These are phyloP conservation scores for Rhynchosporium secalis DNA, from an alignment of 2,329 filamentous ascomycete genomes.

Conservation along the genomic window DNA sequence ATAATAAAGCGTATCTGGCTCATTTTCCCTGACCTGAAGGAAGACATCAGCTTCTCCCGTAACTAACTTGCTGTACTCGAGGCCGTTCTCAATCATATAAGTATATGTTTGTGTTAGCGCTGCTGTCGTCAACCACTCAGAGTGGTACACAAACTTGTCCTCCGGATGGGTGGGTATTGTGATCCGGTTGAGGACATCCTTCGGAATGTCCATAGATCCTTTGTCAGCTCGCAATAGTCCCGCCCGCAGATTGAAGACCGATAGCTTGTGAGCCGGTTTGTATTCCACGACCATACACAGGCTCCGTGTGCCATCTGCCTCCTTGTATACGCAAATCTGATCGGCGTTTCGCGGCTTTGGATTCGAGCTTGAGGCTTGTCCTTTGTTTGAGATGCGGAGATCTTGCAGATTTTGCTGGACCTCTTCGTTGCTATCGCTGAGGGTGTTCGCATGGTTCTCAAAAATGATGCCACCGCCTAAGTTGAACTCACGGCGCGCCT, in stretches of 20 bases:
- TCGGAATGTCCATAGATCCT: conserved; percentile 36
- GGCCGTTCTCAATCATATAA: conserved; percentile 50
- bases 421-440: conserved; percentile 32
- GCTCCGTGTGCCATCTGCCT: conserved; percentile 27
- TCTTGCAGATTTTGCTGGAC: conserved; percentile 31
- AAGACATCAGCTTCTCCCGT: conserved; percentile 35
- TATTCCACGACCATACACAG: conserved; percentile 44
- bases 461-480: conserved; percentile 31
- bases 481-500: conserved; percentile 33
- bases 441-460: conserved; percentile 31
- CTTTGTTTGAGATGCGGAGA: conserved; percentile 27
- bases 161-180: conserved; percentile 37
- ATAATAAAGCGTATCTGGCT: conserved; percentile 29
- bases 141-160: conserved; percentile 41
- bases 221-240: conserved; percentile 40
- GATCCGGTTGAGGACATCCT: conserved; percentile 44
- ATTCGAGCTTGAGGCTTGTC: conserved; percentile 25
- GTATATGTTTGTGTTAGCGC: conserved; percentile 50
- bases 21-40: conserved; percentile 31
- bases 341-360: conserved; percentile 27
- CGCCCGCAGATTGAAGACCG: conserved; percentile 44
- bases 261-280: conserved; percentile 51
- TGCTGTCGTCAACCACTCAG: conserved; percentile 44
- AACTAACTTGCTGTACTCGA: conserved; percentile 36
- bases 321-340: conserved; percentile 32